Percentiles rank a stretch among this genome's conserved stretches.
These are phyloP conservation scores for Plantago lanceolata DNA, from an alignment of 305 asterid genomes.

Conservation along the genomic window DNA sequence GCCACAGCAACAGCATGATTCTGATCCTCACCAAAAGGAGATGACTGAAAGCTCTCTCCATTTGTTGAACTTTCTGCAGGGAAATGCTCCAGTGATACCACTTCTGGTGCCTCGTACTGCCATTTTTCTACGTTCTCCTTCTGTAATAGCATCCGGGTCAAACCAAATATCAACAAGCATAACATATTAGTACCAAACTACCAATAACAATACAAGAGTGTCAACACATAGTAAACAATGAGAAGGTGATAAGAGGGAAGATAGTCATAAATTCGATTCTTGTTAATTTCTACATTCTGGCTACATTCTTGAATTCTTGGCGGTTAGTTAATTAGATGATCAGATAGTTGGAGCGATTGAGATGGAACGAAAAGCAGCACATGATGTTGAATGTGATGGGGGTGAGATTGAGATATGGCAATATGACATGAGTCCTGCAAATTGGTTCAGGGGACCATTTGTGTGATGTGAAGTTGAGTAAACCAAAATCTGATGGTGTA, in stretches of 20 bases:
- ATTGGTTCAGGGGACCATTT: slow-evolving; percentile 56
- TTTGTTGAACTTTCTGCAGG: slow-evolving; percentile 70
- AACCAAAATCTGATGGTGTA: slow-evolving; percentile 17
- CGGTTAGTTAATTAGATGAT: not conserved
- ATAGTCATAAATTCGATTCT: no score
- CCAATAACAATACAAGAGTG: slow-evolving; percentile 1
- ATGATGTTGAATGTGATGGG: slow-evolving; percentile 35
- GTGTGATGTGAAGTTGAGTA: slow-evolving; percentile 7
- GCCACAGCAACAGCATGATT: slow-evolving; percentile 49
- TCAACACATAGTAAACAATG: no score
- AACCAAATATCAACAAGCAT: not conserved
- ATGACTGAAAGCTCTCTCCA: slow-evolving; percentile 41
- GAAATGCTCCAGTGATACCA: slow-evolving; percentile 76
- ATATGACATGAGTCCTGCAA: slow-evolving; percentile 37
- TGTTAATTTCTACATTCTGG: not conserved
- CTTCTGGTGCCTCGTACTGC: slow-evolving; percentile 77
- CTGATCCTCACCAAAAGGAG: slow-evolving; percentile 34
- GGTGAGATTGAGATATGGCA: slow-evolving; percentile 53
- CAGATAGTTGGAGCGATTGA: slow-evolving; percentile 25
- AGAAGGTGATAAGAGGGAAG: no score
- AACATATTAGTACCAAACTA: not conserved
- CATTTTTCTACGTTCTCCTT: slow-evolving; percentile 60
- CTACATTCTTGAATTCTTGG: not conserved
- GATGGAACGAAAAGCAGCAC: slow-evolving; percentile 49
- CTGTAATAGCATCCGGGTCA: slow-evolving; percentile 22